These are phyloP conservation scores for Chytridium lagenaria DNA, from an alignment of 371 early-diverging fungal genomes.

Conservation along the genomic window DNA sequence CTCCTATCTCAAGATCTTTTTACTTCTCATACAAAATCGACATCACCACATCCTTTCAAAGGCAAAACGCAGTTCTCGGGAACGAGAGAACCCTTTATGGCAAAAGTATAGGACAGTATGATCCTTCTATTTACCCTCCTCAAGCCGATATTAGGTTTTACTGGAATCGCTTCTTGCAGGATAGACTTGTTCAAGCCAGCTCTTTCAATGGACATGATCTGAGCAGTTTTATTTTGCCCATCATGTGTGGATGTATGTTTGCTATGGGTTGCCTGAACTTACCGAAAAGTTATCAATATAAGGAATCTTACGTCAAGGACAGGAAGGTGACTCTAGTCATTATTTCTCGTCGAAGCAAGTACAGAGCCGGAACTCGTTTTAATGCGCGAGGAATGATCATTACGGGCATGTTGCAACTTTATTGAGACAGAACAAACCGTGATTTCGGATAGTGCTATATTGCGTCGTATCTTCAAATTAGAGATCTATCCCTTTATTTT, in stretches of 20 bases:
- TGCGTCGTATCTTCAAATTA: slow-evolving; percentile 89
- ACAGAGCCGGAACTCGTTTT: slow-evolving; percentile 85
- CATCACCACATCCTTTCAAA: slow-evolving; percentile 83
- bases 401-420: slow-evolving; percentile 93
- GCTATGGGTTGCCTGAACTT: slow-evolving; percentile 17
- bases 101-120: slow-evolving; percentile 44
- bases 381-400: slow-evolving; percentile 94
- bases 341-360: slow-evolving; percentile 80
- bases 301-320: slow-evolving; percentile 61
- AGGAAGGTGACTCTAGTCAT: slow-evolving; percentile 73
- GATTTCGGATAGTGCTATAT: slow-evolving; percentile 36
- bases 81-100: slow-evolving; percentile 30
- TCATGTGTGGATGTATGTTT: slow-evolving; percentile 87
- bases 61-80: slow-evolving; percentile 52
- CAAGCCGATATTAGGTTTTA: slow-evolving; percentile 87
- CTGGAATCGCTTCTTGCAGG: slow-evolving; percentile 79
- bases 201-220: slow-evolving; percentile 51
- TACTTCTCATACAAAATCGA: slow-evolving; percentile 89
- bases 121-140: neutral
- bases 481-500: slow-evolving; percentile 97
- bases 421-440: slow-evolving; percentile 98
- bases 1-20: slow-evolving; percentile 73
- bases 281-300: slow-evolving; percentile 61
- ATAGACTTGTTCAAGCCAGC: slow-evolving; percentile 33
- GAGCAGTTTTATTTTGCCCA: slow-evolving; percentile 81